A percentile compares a stretch with the other conserved stretches of the same genome.
Conservation (phyloP, 305 asterid genomes). For the Fraxinus platypoda region DNA sequence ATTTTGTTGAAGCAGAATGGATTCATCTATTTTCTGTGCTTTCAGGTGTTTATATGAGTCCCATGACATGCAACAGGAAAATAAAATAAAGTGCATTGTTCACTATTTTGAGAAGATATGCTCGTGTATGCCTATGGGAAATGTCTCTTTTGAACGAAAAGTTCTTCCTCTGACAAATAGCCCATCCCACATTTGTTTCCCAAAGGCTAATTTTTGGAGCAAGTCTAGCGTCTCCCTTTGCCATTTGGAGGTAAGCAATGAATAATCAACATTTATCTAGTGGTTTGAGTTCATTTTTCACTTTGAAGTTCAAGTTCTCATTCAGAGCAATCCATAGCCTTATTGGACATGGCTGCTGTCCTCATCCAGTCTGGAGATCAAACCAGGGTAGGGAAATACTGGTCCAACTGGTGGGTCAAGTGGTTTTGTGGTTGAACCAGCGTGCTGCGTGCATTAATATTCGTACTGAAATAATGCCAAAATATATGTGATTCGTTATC, state of each 20-base stretch:
- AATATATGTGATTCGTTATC: not conserved
- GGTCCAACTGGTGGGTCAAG: not conserved
- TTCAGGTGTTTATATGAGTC: conserved; percentile 65
- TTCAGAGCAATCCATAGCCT: not conserved
- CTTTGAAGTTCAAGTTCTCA: not conserved
- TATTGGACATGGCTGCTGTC: not conserved
- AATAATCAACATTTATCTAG: conserved; percentile 10
- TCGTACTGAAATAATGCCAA: not conserved
- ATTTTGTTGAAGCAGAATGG: conserved; percentile 28
- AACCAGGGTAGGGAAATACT: not conserved
- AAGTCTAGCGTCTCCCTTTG: conserved; percentile 61
- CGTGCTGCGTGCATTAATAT: not conserved
- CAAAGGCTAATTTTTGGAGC: conserved; percentile 66
- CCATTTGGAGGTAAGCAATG: conserved; percentile 8
- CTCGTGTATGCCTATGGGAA: conserved; percentile 57
- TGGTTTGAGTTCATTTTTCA: not conserved
- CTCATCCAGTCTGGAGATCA: not conserved
- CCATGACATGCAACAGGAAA: conserved; percentile 51
- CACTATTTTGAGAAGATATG: conserved; percentile 81
- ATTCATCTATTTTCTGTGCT: conserved; percentile 21
- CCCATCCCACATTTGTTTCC: conserved; percentile 42
- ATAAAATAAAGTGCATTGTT: conserved; percentile 75
- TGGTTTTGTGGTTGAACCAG: not conserved
- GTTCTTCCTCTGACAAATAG: conserved; percentile 52
- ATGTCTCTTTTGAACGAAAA: conserved; percentile 84